Percentiles rank a stretch among this genome's conserved stretches.
Evolutionary conservation across 192 early-diverging fungal genomes (phyloP).

Genomic region (Backusella liffmaniae): DNA sequence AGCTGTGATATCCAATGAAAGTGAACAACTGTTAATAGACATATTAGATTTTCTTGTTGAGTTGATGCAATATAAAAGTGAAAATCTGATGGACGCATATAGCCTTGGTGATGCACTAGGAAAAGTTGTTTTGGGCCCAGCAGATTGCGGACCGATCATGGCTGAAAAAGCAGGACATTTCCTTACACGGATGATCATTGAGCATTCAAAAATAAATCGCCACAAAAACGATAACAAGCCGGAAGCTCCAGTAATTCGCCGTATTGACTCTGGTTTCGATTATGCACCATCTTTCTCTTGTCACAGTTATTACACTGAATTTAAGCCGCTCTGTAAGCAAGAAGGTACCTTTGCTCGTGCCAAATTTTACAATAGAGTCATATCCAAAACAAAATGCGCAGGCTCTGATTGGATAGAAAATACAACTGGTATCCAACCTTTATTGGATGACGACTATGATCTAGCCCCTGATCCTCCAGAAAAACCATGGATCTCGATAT

Average conservation of each 20-base stretch:
- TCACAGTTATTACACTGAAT: background rate
- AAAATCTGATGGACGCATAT: constrained; percentile 29
- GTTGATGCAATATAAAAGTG: constrained; percentile 28
- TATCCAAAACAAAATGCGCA: background rate
- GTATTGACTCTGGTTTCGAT: constrained; percentile 13
- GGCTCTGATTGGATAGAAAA: constrained; percentile 21
- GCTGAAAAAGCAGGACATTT: constrained; percentile 31
- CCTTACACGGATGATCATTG: constrained; percentile 30
- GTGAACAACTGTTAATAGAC: constrained; percentile 23
- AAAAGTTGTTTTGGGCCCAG: constrained; percentile 29
- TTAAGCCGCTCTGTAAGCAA: constrained; percentile 6
- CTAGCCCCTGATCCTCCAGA: constrained; percentile 17
- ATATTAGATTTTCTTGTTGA: constrained; percentile 35
- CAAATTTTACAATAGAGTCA: constrained; percentile 18
- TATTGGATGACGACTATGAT: constrained; percentile 19
- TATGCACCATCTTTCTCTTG: background rate
- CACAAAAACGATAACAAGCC: background rate
- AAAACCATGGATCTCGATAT: constrained; percentile 18
- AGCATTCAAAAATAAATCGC: constrained; percentile 21
- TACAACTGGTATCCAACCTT: constrained; percentile 7
- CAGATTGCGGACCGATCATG: constrained; percentile 26
- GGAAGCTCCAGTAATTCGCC: background rate
- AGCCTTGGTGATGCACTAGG: constrained; percentile 31
- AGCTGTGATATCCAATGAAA: constrained; percentile 7
- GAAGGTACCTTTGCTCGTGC: constrained; percentile 19